Base-by-base conservation (phyloP, 768 basidiomycete genomes). In the Mycena chlorophos region DNA sequence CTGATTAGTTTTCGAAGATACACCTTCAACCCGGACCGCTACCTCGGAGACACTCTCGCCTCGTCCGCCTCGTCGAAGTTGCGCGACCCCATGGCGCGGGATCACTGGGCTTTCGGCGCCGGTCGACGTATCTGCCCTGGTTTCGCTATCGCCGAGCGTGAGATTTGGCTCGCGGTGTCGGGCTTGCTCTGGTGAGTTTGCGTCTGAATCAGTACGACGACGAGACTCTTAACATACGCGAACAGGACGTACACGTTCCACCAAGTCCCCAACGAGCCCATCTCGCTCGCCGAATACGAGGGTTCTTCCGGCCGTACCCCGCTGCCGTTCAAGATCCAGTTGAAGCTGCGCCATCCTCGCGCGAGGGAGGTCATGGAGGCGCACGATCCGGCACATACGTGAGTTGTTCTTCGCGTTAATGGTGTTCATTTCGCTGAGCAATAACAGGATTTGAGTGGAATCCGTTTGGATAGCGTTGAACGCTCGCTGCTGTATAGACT, bases 41-140 rank as follows among this genome's bases (percentile, higher is more conserved):
- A 69, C 54, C 22, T 72, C 13, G 69, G 60, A 25, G 66, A 74
- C 54, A 49, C 60, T 2, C 56, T 66, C 19, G 63, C 58, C 28
- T 66, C 55, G 37, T 52, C 60, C 6, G 71, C 69, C 51, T 73
- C 72, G 2, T 63, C 71, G 8, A 68, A 68, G n/a, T 64, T 69
- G 31, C 13, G 65, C 0, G 60, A 73, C 53, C 61, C 67, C 4
- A 62, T 64, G 63, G 59, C 69, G 27, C 56, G 73, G 23, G 73
- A 75, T 56, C 72, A 75, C 51, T 75, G 72, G 72, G 55, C 66
- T 13, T 75, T 75, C 52, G 73, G 73, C 12, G 72, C 69, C 1
- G 73, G 20, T 25, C 22, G 70, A 6, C 63, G 70, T 6, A 63
- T 73, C 54, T 73, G 71, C 50, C 73, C 72, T 1, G 73, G 71